These are phyloP conservation scores for Backusella luteola DNA, from an alignment of 192 early-diverging fungal species.

Conservation along the genomic window DNA sequence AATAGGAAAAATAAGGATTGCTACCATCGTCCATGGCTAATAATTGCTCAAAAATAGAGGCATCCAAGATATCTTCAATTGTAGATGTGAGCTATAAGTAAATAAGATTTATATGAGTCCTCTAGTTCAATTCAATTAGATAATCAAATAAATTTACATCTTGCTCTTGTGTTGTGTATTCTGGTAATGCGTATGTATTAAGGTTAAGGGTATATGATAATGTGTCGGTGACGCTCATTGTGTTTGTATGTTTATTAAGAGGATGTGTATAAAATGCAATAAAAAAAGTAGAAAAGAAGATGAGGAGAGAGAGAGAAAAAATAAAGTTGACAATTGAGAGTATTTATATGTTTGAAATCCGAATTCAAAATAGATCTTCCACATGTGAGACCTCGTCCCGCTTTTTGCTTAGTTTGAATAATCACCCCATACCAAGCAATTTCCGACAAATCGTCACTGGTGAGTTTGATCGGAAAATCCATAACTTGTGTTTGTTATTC, in stretches of 20 bases:
- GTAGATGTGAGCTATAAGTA: background rate
- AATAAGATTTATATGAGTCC: background rate
- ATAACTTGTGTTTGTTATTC: too few relatives aligned
- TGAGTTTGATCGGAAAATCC: too few relatives aligned
- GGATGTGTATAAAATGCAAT: background rate
- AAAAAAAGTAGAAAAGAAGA: background rate
- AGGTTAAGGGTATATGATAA: background rate
- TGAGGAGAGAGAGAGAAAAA: background rate
- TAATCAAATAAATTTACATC: background rate
- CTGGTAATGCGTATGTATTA: background rate
- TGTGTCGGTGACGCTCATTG: background rate
- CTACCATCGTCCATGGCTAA: conserved; percentile 91
- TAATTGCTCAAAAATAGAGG: conserved; percentile 80
- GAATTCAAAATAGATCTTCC: background rate
- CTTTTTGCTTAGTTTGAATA: too few relatives aligned
- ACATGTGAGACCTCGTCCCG: background rate
- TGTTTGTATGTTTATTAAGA: background rate
- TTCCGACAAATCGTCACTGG: too few relatives aligned
- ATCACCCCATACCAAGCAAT: too few relatives aligned
- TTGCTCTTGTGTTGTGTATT: background rate
- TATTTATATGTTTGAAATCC: too few relatives aligned
- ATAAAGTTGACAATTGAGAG: background rate
- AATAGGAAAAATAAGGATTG: conserved; percentile 72
- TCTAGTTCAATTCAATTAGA: background rate
- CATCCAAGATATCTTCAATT: conserved; percentile 66